Evolutionary conservation across 2,329 filamentous ascomycete species (phyloP), one percentile per base, ranked within the genome.

Genomic region (Pseudocercospora musae): DNA sequence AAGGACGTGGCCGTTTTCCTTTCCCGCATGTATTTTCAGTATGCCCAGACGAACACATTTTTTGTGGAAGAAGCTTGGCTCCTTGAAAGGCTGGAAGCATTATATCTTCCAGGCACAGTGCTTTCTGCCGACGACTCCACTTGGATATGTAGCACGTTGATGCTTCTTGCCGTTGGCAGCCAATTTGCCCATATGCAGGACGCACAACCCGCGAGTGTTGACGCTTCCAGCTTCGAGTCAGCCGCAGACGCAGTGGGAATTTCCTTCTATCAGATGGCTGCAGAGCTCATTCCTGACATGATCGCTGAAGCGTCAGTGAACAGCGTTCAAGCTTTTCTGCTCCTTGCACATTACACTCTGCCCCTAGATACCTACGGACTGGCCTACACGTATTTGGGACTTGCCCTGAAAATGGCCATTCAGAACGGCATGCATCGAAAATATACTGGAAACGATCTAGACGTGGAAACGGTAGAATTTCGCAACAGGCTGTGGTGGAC

Each of bases 401-500:
- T 86, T 11, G 82, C 82, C 1, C 74, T 85, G 46, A 85, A 84
- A 62, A 75, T 86, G 67, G 84, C 83, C 1, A 84, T 86, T 15
- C 84, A 85, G 65, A 86, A 86, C 68, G 84, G 84, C 15, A 85
- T 86, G 84, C 84, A 86, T 66, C 76, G 84, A 49, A 80, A 62
- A 33, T 62, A 65, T 25, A 52, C 25, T 21, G 63, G 63, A 6
- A 77, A 80, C 55, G 79, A 77, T 0, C 75, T 84, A 10, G 80
- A 82, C 29, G 73, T 79, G 10, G 76, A 77, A 29, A 79, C 82
- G 63, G 76, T 81, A 25, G 62, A 66, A 20, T 25, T 65, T 9
- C 58, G 66, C 21, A 61, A 62, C 13, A 49, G 66, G 15, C 37
- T 66, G 4, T 68, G 66, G 66, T 68, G 66, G 66, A 63, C 62